Percentiles rank a stretch among this genome's conserved stretches.
These are phyloP conservation scores for Achaetomium macrosporum DNA, from an alignment of 2,329 filamentous ascomycete genomes.

Conservation along the genomic window DNA sequence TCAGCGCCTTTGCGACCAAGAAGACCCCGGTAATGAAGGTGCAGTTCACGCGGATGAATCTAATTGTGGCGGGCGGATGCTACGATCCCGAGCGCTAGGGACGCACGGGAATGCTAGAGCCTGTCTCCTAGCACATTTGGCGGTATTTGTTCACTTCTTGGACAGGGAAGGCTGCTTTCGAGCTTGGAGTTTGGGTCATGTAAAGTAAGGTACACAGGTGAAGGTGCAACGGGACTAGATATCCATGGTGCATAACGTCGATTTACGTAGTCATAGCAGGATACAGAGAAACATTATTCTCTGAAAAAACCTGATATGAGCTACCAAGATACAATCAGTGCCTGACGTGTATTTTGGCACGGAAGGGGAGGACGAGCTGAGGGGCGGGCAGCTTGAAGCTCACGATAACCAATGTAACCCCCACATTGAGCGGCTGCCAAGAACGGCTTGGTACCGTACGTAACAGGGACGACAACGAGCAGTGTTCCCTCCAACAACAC, in stretches of 20 bases:
- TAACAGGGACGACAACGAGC: not conserved
- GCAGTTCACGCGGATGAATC: conserved; percentile 89
- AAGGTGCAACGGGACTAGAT: conserved; percentile 3
- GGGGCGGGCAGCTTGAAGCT: not conserved
- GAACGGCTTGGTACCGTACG: conserved; percentile 16
- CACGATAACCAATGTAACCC: no score
- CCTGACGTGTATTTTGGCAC: no score
- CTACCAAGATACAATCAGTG: no score
- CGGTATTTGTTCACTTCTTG: not conserved
- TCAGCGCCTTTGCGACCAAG: conserved; percentile 92
- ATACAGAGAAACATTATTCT: no score
- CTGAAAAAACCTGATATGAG: no score
- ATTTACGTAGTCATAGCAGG: not conserved
- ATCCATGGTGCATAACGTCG: not conserved
- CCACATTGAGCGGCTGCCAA: conserved; percentile 19
- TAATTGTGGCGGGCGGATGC: conserved; percentile 78
- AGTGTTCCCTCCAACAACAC: not conserved
- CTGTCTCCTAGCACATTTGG: no score
- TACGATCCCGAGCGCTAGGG: conserved; percentile 43
- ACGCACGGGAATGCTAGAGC: not conserved
- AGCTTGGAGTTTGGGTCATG: conserved; percentile 9
- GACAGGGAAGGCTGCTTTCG: not conserved
- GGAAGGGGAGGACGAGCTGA: no score
- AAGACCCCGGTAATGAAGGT: conserved; percentile 93
- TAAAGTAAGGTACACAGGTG: not conserved